Percentiles rank a stretch among this genome's conserved stretches.
Evolutionary conservation across 1,284 basidiomycete genomes (phyloP).

Genomic region (Sanghuangporus baumii): DNA sequence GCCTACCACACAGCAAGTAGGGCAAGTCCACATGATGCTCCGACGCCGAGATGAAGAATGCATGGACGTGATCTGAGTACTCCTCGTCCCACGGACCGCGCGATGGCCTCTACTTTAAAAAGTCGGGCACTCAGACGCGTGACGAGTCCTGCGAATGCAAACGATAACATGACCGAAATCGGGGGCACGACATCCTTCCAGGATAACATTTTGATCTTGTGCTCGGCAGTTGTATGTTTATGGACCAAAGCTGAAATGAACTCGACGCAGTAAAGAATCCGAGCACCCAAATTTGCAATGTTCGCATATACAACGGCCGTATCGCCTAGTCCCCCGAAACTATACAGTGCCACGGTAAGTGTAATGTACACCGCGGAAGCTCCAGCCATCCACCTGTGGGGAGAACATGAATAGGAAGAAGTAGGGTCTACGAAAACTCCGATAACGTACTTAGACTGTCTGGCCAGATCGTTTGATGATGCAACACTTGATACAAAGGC

Average conservation of each 20-base stretch:
- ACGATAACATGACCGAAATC: conserved; percentile 1
- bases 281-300: conserved; percentile 53
- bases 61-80: conserved; percentile 6
- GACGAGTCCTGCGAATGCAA: conserved; percentile 1
- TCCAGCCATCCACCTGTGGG: conserved; percentile 55
- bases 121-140: conserved; percentile 8
- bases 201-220: conserved; percentile 3
- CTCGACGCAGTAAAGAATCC: conserved; percentile 47
- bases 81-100: neutral
- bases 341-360: conserved; percentile 46
- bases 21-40: conserved; percentile 5
- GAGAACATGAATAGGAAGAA: conserved; percentile 8
- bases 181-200: conserved; percentile 6
- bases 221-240: conserved; percentile 23
- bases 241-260: conserved; percentile 36
- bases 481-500: conserved; percentile 84
- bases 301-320: conserved; percentile 73
- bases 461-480: conserved; percentile 51
- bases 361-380: conserved; percentile 60
- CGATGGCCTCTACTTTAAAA: conserved; percentile 2
- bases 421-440: conserved; percentile 17
- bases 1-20: conserved; percentile 6
- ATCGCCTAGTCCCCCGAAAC: conserved; percentile 49
- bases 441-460: conserved; percentile 52
- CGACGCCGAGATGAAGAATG: conserved; percentile 10